phyloP scores from a whole-genome alignment of 176 grass and related monocot species.

The Hyparrhenia diplandra region DNA sequence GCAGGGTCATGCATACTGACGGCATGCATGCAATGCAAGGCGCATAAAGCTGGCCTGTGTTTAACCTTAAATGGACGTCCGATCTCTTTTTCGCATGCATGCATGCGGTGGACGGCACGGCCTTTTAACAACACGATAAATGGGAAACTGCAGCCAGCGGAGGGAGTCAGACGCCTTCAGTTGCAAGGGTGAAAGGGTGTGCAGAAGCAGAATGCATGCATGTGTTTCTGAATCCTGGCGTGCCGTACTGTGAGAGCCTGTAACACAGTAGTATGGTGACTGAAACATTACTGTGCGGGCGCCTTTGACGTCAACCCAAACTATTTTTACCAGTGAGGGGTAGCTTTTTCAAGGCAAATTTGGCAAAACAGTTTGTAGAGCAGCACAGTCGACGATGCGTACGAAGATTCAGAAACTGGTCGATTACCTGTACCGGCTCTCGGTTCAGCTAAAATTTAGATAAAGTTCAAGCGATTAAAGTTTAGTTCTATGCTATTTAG shows the following conservation, averaged over 20 bases:
- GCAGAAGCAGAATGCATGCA: neutral
- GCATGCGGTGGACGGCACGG: slow-evolving; percentile 7
- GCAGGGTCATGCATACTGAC: neutral
- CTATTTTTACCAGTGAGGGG: neutral
- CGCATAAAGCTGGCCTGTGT: neutral
- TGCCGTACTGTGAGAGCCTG: neutral
- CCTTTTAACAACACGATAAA: slow-evolving; percentile 18
- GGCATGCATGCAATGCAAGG: neutral
- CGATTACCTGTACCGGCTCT: too few relatives aligned
- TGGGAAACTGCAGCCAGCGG: neutral
- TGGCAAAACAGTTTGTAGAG: neutral
- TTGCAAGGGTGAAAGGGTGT: neutral
- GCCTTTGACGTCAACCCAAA: neutral
- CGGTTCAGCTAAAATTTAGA: too few relatives aligned
- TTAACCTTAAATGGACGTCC: slow-evolving; percentile 14
- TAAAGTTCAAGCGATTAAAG: too few relatives aligned
- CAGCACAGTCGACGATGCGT: too few relatives aligned
- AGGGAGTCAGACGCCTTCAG: neutral
- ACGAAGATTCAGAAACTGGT: too few relatives aligned
- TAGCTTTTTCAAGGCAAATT: neutral
- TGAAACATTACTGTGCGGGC: neutral
- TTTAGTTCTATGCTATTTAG: too few relatives aligned
- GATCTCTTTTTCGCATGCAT: neutral
- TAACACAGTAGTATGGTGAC: neutral
- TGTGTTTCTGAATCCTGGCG: neutral